A percentile compares a stretch with the other conserved stretches of the same genome.
These are phyloP conservation scores for Pleurostoma richardsiae DNA, from an alignment of 2,329 filamentous ascomycete genomes.

Conservation along the genomic window DNA sequence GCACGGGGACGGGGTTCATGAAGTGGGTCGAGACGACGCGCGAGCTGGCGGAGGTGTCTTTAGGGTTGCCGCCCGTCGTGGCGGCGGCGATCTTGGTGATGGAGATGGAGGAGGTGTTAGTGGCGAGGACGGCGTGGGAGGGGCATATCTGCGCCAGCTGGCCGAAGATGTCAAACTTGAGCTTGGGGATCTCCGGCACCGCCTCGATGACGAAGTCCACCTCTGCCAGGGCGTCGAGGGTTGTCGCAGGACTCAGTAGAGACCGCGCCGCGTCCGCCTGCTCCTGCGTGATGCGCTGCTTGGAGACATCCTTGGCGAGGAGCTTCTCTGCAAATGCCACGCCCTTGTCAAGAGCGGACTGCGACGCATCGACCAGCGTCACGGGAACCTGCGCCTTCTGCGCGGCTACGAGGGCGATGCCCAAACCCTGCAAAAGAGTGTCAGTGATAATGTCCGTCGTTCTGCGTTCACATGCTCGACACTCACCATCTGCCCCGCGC, in stretches of 20 bases:
- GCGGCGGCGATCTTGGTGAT: slow-evolving; percentile 95
- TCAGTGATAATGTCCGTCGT: slow-evolving; percentile 15
- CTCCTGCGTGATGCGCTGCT: slow-evolving; percentile 77
- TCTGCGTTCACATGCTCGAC: slow-evolving; percentile 27
- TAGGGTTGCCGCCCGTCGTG: slow-evolving; percentile 72
- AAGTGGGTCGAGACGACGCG: slow-evolving; percentile 95
- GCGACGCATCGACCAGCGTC: slow-evolving; percentile 76
- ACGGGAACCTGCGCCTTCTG: slow-evolving; percentile 80
- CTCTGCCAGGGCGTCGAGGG: slow-evolving; percentile 70
- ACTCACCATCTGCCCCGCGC: slow-evolving; percentile 91
- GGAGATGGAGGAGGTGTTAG: slow-evolving; percentile 97
- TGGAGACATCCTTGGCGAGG: slow-evolving; percentile 85
- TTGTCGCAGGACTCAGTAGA: slow-evolving; percentile 64
- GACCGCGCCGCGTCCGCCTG: slow-evolving; percentile 70
- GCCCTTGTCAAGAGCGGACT: slow-evolving; percentile 82
- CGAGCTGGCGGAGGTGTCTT: slow-evolving; percentile 73
- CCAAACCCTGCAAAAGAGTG: slow-evolving; percentile 63
- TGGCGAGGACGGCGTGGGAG: slow-evolving; percentile 83
- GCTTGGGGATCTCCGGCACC: slow-evolving; percentile 81
- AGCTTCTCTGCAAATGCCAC: slow-evolving; percentile 95
- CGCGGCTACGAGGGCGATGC: slow-evolving; percentile 91
- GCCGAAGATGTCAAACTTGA: slow-evolving; percentile 86
- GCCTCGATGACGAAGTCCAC: slow-evolving; percentile 98
- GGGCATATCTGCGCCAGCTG: slow-evolving; percentile 77
- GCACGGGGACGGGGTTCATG: slow-evolving; percentile 97